Evolutionary conservation across 164 flowering plant species (phyloP), one percentile per base, ranked within the genome.

Genomic region (Euptelea pleiosperma): DNA sequence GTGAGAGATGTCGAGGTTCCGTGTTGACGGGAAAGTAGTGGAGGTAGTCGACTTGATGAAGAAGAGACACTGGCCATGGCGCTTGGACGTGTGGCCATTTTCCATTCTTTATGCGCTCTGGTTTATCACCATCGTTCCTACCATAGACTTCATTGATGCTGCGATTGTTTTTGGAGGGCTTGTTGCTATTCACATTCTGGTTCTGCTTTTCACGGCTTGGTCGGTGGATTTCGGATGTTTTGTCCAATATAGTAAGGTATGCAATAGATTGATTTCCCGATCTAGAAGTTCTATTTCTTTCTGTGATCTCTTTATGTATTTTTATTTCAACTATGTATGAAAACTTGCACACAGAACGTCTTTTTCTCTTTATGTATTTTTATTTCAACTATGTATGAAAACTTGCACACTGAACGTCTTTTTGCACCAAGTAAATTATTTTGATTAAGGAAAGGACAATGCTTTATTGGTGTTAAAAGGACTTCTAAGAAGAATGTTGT

Each of bases 211-310:
- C 78, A 90, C 94, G 2, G 89, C 75, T 53, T 93, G 98, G 98
- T 87, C 94, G 0, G 96, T 93, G 44, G 96, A 88, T 63, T 93
- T 93, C 74, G 78, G 74, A 55, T 88, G 92, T 59, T 75, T 93
- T 64, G 79, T 83, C 26, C 85, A 82, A 60, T 93, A 71, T 45
- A 75, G 75, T 14, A 90, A 86, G 97, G 96, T 89, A 69, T 31
- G 56, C 10, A 1, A 24, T 10, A 21, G 21, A 2, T 29, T 26
- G 8, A 12, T 2, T n/a, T 53, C 11, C 16, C 16, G 15, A 16
- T 14, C 11, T 8, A 31, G n/a, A 1, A 24, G n/a, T 10, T 35
- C 4, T 16, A 24, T 36, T 25, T 60, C 25, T n/a, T 3, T 48
- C 3, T 16, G 53, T 24, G 19, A 3, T 31, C 8, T 9, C 28